A percentile compares a stretch with the other conserved stretches of the same genome.
Evolutionary conservation across 768 basidiomycete genomes (phyloP).

Genomic region (Fomitopsis serialis): DNA sequence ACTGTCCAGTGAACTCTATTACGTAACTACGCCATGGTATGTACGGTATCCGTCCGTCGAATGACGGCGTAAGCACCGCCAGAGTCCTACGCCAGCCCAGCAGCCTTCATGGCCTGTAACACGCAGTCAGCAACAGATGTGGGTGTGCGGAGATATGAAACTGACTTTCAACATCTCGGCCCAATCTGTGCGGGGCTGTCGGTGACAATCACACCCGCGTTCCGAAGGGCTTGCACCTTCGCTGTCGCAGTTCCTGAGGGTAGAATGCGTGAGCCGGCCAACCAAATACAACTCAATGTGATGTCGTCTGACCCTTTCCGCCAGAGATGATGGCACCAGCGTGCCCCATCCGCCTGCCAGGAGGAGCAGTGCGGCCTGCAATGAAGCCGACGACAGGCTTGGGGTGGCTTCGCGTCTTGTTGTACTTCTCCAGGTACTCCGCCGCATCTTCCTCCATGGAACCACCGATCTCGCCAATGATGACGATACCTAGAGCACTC

Average conservation of each 20-base stretch:
- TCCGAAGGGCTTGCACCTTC: slow-evolving; percentile 88
- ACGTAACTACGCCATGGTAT: slow-evolving; percentile 2
- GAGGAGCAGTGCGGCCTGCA: slow-evolving; percentile 95
- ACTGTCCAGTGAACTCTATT: slow-evolving; percentile 2
- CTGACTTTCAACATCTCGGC: slow-evolving; percentile 80
- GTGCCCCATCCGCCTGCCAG: slow-evolving; percentile 97
- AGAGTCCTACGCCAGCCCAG: slow-evolving; percentile 48
- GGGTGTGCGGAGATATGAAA: background rate
- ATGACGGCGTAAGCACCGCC: background rate
- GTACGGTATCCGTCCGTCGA: background rate
- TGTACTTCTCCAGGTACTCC: slow-evolving; percentile 89
- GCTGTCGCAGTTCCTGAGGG: slow-evolving; percentile 79
- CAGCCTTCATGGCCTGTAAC: slow-evolving; percentile 69
- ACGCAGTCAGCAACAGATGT: slow-evolving; percentile 5
- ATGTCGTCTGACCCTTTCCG: slow-evolving; percentile 90
- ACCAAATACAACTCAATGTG: no score
- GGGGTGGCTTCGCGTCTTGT: slow-evolving; percentile 78
- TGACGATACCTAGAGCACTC: slow-evolving; percentile 68
- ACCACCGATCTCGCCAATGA: slow-evolving; percentile 98
- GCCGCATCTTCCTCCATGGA: slow-evolving; percentile 99
- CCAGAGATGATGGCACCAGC: slow-evolving; percentile 98
- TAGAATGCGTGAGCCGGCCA: no score
- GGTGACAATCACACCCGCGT: slow-evolving; percentile 89
- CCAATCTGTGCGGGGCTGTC: slow-evolving; percentile 97
- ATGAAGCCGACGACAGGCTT: slow-evolving; percentile 99